A percentile compares a stretch with the other conserved stretches of the same genome.
phyloP scores from a whole-genome alignment of 768 basidiomycete species.

The Epithele typhae region DNA sequence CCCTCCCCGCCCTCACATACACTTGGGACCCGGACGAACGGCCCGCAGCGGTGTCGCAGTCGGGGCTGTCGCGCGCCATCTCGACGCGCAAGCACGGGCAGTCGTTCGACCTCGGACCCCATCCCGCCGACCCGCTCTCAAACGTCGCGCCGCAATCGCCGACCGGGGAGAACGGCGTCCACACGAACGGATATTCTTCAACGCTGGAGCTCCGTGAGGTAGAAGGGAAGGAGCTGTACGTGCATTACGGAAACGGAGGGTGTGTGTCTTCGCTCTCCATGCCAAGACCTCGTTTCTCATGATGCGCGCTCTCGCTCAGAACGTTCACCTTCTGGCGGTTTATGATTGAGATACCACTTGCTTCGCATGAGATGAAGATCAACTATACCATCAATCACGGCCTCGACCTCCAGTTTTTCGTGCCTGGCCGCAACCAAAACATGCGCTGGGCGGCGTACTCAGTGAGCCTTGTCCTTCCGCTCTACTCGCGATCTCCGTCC shows the following conservation, averaged over 20 bases:
- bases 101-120: constrained; percentile 60
- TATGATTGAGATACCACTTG: constrained; percentile 75
- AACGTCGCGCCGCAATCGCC: constrained; percentile 23
- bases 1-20: constrained; percentile 63
- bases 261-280: constrained; percentile 8
- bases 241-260: constrained; percentile 25
- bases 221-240: constrained; percentile 24
- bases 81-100: constrained; percentile 17
- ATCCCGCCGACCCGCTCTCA: constrained; percentile 71
- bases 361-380: constrained; percentile 66
- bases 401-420: constrained; percentile 71
- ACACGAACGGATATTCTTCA: neutral
- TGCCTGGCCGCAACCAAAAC: constrained; percentile 77
- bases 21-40: constrained; percentile 59
- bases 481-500: too few relatives aligned
- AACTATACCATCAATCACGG: constrained; percentile 82
- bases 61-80: constrained; percentile 10
- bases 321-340: constrained; percentile 96
- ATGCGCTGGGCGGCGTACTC: constrained; percentile 91
- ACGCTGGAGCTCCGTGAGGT: constrained; percentile 12
- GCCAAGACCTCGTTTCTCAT: too few relatives aligned
- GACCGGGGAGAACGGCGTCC: neutral
- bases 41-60: constrained; percentile 11
- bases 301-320: constrained; percentile 32
- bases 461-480: constrained; percentile 37